A percentile compares a stretch with the other conserved stretches of the same genome.
These are phyloP conservation scores for Sindora glabra DNA, from an alignment of 306 rosid genomes.

Conservation along the genomic window DNA sequence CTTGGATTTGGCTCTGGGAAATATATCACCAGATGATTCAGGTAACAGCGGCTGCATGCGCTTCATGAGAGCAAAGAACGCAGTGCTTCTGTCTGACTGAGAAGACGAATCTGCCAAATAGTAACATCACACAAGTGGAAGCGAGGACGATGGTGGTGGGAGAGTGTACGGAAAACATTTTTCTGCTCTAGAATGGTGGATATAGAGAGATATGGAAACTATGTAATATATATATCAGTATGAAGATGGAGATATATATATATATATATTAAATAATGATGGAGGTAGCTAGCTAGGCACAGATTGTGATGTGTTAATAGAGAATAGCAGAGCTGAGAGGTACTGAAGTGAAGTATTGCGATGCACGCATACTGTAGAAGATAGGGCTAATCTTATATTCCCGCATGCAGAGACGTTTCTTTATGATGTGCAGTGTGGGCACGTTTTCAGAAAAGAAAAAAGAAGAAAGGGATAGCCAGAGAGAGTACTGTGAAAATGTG, in stretches of 20 bases:
- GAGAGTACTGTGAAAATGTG: slow-evolving; percentile 4
- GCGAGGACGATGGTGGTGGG: slow-evolving; percentile 3
- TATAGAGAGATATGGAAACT: background rate
- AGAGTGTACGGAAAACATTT: slow-evolving; percentile 18
- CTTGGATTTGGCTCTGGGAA: slow-evolving; percentile 1
- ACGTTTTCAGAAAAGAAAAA: slow-evolving; percentile 48
- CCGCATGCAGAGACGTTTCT: slow-evolving; percentile 74
- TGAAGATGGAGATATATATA: no score
- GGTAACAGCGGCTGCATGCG: background rate
- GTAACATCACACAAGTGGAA: background rate
- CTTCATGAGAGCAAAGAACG: slow-evolving; percentile 4
- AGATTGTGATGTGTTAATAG: background rate
- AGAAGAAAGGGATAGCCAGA: slow-evolving; percentile 9
- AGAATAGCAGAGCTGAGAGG: background rate
- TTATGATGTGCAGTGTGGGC: slow-evolving; percentile 56
- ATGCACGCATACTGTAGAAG: slow-evolving; percentile 51
- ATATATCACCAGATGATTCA: background rate
- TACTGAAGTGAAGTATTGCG: slow-evolving; percentile 29
- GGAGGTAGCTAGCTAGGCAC: background rate
- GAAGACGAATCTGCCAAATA: slow-evolving; percentile 1
- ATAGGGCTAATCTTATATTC: slow-evolving; percentile 47
- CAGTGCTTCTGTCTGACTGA: background rate
- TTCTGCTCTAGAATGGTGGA: slow-evolving; percentile 3
- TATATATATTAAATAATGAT: background rate
- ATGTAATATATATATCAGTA: no score